phyloP scores from a whole-genome alignment of 179 eudicot genomes.

The Dionaea muscipula region DNA sequence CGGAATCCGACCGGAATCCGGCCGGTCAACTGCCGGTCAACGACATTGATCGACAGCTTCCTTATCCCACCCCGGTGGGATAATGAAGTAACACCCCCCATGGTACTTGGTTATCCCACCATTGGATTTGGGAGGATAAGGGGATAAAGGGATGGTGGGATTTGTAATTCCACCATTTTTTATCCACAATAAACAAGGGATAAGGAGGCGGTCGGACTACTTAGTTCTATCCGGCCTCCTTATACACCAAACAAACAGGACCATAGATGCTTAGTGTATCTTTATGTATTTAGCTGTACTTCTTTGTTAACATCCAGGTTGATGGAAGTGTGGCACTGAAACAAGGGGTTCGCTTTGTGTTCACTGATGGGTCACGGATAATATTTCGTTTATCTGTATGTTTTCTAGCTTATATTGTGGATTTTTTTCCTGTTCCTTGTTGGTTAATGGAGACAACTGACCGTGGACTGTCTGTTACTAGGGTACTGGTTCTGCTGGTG shows the following conservation, averaged over 20 bases:
- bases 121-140: too few relatives aligned
- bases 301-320: constrained; percentile 31
- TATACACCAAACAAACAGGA: too few relatives aligned
- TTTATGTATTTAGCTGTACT: background rate
- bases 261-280: background rate
- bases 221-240: too few relatives aligned
- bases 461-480: constrained; percentile 21
- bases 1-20: too few relatives aligned
- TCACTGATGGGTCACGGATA: constrained; percentile 90
- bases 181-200: too few relatives aligned
- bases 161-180: too few relatives aligned
- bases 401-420: background rate
- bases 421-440: background rate
- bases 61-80: too few relatives aligned
- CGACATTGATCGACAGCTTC: too few relatives aligned
- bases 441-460: background rate
- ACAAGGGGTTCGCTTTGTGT: constrained; percentile 91
- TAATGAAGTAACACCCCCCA: too few relatives aligned
- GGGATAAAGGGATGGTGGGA: too few relatives aligned
- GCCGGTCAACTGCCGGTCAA: too few relatives aligned
- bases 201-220: too few relatives aligned
- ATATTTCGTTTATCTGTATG: constrained; percentile 78
- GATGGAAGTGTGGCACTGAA: constrained; percentile 85
- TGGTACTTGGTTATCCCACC: background rate
- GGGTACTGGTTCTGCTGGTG: constrained; percentile 99